phyloP scores from a whole-genome alignment of 2,329 filamentous ascomycete species.

The Arthrobotrys iridis region DNA sequence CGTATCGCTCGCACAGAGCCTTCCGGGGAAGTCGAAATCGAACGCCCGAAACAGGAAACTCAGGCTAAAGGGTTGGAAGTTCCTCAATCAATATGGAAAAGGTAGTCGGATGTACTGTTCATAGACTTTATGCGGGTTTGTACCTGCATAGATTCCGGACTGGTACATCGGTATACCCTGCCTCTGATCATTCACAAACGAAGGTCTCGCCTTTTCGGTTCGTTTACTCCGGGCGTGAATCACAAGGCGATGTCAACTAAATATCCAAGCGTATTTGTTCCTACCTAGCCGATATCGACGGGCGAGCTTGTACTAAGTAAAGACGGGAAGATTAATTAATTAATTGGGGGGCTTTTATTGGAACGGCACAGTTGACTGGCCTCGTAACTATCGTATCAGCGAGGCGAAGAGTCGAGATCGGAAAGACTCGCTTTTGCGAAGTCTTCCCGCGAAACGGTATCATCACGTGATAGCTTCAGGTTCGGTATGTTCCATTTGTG shows the following conservation, averaged over 20 bases:
- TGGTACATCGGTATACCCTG: conserved; percentile 25
- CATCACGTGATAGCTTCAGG: not conserved
- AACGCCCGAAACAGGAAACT: not conserved
- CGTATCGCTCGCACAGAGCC: not conserved
- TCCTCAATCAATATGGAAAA: too few species aligned
- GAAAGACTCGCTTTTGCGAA: not conserved
- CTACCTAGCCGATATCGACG: not conserved
- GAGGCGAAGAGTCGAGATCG: not conserved
- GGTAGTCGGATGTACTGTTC: not conserved
- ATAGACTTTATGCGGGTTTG: not conserved
- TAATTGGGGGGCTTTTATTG: too few species aligned
- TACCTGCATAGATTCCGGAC: conserved; percentile 13
- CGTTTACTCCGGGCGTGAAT: not conserved
- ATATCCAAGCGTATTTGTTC: not conserved
- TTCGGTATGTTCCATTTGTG: too few species aligned
- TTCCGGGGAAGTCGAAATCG: not conserved
- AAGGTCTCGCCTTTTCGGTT: not conserved
- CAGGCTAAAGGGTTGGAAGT: conserved; percentile 12
- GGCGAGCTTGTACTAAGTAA: too few species aligned
- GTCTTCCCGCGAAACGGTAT: not conserved
- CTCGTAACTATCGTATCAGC: too few species aligned
- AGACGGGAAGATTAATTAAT: too few species aligned
- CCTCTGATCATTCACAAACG: conserved; percentile 15
- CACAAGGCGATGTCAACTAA: too few species aligned
- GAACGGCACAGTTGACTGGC: too few species aligned